These are phyloP conservation scores for Talaromyces verruculosus DNA, from an alignment of 2,329 filamentous ascomycete genomes.

Conservation along the genomic window DNA sequence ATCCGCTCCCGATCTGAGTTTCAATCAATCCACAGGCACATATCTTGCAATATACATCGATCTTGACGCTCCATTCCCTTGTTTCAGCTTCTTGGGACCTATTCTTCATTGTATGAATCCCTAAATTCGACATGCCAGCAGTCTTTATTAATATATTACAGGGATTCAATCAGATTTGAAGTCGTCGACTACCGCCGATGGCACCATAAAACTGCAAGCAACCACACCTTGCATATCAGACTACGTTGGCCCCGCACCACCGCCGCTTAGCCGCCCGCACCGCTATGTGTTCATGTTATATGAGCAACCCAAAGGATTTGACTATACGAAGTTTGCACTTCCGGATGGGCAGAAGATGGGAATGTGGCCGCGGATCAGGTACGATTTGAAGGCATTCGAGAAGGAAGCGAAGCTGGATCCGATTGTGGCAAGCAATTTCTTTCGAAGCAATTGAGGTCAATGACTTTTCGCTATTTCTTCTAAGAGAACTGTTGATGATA, in stretches of 20 bases:
- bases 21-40: conserved; percentile 12
- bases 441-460: conserved; percentile 26
- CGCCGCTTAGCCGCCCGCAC: conserved; percentile 48
- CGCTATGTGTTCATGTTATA: conserved; percentile 54
- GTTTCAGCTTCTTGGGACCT: conserved; percentile 30
- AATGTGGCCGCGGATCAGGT: conserved; percentile 43
- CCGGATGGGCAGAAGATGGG: conserved; percentile 39
- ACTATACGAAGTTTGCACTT: conserved; percentile 35
- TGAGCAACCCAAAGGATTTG: conserved; percentile 48
- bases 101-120: conserved; percentile 37
- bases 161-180: not conserved
- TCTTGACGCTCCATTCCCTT: conserved; percentile 35
- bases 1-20: not conserved
- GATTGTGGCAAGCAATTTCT: conserved; percentile 42
- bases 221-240: conserved; percentile 31
- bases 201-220: not conserved
- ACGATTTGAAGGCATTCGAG: conserved; percentile 45
- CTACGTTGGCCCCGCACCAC: conserved; percentile 52
- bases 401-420: conserved; percentile 35
- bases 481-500: no score
- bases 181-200: not conserved
- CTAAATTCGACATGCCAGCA: not conserved
- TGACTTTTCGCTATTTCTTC: not conserved
- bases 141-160: not conserved
- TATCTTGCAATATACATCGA: conserved; percentile 33